These are phyloP conservation scores for Metschnikowia picachoensis DNA, from an alignment of 805 yeast genomes.

Conservation along the genomic window DNA sequence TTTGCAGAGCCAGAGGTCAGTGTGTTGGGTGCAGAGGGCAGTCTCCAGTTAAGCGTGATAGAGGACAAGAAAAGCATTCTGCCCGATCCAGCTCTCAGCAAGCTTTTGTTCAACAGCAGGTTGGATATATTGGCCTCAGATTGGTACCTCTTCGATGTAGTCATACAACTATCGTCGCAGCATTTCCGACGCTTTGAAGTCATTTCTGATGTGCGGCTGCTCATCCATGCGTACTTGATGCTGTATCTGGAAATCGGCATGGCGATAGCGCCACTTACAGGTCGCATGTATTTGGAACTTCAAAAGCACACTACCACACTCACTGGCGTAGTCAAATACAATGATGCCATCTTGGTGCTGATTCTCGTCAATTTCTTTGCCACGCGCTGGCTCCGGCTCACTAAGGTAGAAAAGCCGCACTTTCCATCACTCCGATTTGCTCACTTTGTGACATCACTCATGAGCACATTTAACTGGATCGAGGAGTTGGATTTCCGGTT, in stretches of 20 bases:
- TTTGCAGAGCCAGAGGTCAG: conserved; percentile 14
- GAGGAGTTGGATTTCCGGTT: conserved; percentile 11
- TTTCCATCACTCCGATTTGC: conserved; percentile 17
- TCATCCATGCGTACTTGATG: conserved; percentile 12
- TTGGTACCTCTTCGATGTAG: conserved; percentile 5
- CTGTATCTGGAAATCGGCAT: conserved; percentile 12
- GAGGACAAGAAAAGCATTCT: conserved; percentile 8
- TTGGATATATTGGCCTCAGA: not conserved
- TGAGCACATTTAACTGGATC: conserved; percentile 15
- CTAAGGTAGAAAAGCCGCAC: conserved; percentile 14
- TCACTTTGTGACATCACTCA: conserved; percentile 12
- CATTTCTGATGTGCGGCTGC: conserved; percentile 7
- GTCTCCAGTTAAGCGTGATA: conserved; percentile 6
- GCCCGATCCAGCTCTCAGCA: conserved; percentile 10
- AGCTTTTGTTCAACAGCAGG: conserved; percentile 3
- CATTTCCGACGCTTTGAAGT: conserved; percentile 13
- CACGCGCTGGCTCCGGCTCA: conserved; percentile 14
- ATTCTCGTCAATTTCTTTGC: conserved; percentile 9
- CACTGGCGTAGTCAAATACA: conserved; percentile 6
- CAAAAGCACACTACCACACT: conserved; percentile 5
- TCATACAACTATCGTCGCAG: conserved; percentile 3
- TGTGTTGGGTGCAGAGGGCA: conserved; percentile 6
- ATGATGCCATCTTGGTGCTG: conserved; percentile 8
- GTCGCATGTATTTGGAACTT: conserved; percentile 8
- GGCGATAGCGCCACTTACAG: conserved; percentile 7